Base-by-base conservation (phyloP, 1,284 basidiomycete genomes). In the Pseudozyma thailandica region DNA sequence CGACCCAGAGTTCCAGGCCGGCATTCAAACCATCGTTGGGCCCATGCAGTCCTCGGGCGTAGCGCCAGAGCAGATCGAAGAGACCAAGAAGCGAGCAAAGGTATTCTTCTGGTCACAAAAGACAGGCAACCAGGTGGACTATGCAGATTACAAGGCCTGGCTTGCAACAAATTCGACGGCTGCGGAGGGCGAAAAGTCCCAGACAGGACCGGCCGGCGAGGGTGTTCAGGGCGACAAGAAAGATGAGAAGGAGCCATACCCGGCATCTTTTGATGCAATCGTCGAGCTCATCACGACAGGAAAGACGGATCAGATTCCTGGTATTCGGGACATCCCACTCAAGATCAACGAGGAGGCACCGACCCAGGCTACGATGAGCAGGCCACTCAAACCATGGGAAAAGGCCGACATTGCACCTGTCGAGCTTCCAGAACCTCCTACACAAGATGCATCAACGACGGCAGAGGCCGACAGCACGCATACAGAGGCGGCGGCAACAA, bases 201-300 rank as follows among this genome's bases (percentile, higher is more conserved):
- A 30, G 39, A 31, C 25, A 10, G 23, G 21, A 42, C 21, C 15
- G 23, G 27, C 45, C 9, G 9, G n/a, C 6, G n/a, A 9, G 8
- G n/a, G 33, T n/a, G 15, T 35, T n/a, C 13, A 38, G 13, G 33
- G 8, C 10, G 49, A 41, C 13, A 46, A 51, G 37, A 46, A 13
- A 13, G 20, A 55, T 26, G 57, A 50, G n/a, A 61, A 72, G 37
- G 71, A 79, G 35, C 63, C 71, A 15, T 78, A 80, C 23, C 78
- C 78, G n/a, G 56, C 71, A 12, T 78, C 78, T 0, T 82, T 82
- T 46, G 74, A 80, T 35, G 71, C 72, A 2, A 79, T 82, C 21
- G 80, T 79, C 6, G 81, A 82, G 51, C 68, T 82, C 30, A 82
- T 82, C 51, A 66, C 80, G 12, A 81, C 74, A 0, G 81, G 81